A percentile compares a stretch with the other conserved stretches of the same genome.
These are phyloP conservation scores for Nitzschia putrida DNA, from an alignment of 108 stramenopile species.

Conservation along the genomic window DNA sequence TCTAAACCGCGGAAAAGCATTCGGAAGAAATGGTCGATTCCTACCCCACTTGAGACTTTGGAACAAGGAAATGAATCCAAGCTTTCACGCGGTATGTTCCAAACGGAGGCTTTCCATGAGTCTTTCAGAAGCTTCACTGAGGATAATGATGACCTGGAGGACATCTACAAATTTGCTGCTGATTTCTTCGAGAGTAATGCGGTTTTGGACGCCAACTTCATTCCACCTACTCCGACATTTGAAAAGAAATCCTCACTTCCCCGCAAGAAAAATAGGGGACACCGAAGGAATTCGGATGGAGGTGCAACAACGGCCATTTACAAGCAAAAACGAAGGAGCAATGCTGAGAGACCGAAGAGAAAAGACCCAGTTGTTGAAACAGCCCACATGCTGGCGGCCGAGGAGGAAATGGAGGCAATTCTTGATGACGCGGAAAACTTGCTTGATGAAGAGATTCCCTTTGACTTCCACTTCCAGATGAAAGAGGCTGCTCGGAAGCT, in stretches of 20 bases:
- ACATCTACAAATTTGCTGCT: conserved; percentile 2
- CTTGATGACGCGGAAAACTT: background rate
- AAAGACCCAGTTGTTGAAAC: conserved; percentile 8
- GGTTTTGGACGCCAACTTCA: background rate
- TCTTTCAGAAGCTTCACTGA: conserved; percentile 7
- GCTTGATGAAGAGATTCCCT: background rate
- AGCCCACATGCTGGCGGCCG: conserved; percentile 18
- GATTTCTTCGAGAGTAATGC: background rate
- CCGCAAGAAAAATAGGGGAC: background rate
- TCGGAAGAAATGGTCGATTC: conserved; percentile 4
- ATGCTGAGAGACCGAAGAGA: background rate
- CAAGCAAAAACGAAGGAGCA: background rate
- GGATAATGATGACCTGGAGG: conserved; percentile 8
- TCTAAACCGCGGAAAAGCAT: conserved; percentile 5
- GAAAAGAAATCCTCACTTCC: conserved; percentile 5
- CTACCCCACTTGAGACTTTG: conserved; percentile 7
- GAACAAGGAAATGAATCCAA: conserved; percentile 20
- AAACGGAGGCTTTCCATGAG: conserved; percentile 21
- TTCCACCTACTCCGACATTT: conserved; percentile 1
- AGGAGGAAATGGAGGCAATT: conserved; percentile 14
- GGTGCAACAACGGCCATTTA: conserved; percentile 8
- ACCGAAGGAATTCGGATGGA: conserved; percentile 20
- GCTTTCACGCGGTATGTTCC: conserved; percentile 1
- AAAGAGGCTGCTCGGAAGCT: conserved; percentile 1
- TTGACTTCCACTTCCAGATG: background rate